A percentile compares a stretch with the other conserved stretches of the same genome.
These are phyloP conservation scores for Pseudocercospora pini-densiflorae DNA, from an alignment of 2,329 filamentous ascomycete species.

Conservation along the genomic window DNA sequence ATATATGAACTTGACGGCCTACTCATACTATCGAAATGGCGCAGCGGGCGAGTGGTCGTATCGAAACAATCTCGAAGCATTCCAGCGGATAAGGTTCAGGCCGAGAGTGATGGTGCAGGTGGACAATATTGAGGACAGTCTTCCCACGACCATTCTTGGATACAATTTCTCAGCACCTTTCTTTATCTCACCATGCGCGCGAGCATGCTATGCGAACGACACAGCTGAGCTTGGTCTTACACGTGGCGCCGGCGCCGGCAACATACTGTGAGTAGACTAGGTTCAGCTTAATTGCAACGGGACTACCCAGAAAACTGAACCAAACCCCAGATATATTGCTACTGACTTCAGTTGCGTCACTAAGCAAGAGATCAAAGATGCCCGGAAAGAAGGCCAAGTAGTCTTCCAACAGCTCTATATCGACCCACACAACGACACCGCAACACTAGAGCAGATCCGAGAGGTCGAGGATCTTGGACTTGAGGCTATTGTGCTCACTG, in stretches of 20 bases:
- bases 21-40: conserved; percentile 36
- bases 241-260: conserved; percentile 52
- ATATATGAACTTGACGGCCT: conserved; percentile 24
- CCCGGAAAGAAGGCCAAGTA: conserved; percentile 37
- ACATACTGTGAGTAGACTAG: conserved; percentile 44
- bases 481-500: conserved; percentile 46
- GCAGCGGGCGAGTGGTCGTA: conserved; percentile 36
- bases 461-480: conserved; percentile 46
- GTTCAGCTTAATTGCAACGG: neutral
- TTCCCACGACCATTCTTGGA: conserved; percentile 82
- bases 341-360: conserved; percentile 43
- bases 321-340: conserved; percentile 47
- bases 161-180: conserved; percentile 81
- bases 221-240: conserved; percentile 43
- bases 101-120: conserved; percentile 31
- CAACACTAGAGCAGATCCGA: conserved; percentile 38
- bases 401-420: conserved; percentile 49
- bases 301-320: neutral
- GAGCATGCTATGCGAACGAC: conserved; percentile 83
- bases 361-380: conserved; percentile 40
- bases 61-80: conserved; percentile 36
- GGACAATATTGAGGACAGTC: conserved; percentile 31
- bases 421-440: conserved; percentile 36
- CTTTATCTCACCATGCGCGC: conserved; percentile 91
- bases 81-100: conserved; percentile 29